Evolutionary conservation across 805 yeast genomes (phyloP).

Genomic region (Ogataea ganodermae): DNA sequence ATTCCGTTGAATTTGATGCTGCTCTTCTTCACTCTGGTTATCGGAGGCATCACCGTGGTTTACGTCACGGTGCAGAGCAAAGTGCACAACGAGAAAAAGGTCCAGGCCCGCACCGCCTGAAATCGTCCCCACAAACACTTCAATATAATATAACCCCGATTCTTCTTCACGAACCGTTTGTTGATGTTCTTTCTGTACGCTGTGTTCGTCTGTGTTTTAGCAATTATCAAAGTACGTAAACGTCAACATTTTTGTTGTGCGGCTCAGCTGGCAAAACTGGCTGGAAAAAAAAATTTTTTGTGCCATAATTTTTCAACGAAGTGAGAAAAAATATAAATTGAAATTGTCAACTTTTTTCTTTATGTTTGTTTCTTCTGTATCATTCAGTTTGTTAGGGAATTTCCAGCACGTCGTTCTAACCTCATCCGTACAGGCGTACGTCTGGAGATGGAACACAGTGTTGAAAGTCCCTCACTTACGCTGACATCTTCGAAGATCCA

Average conservation of each 20-base stretch:
- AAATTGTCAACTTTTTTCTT: not conserved
- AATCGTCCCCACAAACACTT: not conserved
- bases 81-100: constrained; percentile 22
- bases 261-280: not conserved
- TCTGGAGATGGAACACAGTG: not conserved
- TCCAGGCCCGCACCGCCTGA: not conserved
- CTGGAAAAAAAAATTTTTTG: not conserved
- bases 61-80: constrained; percentile 40
- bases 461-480: not conserved
- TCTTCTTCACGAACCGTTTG: too few relatives aligned
- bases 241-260: not conserved
- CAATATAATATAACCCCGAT: not conserved
- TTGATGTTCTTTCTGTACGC: not conserved
- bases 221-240: too few relatives aligned
- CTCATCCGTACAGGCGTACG: constrained; percentile 3
- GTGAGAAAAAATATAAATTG: not conserved
- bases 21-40: constrained; percentile 41
- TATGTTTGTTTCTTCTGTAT: not conserved
- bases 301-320: not conserved
- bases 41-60: constrained; percentile 44
- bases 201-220: not conserved
- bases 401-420: not conserved
- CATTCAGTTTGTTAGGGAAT: not conserved
- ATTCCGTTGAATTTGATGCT: constrained; percentile 48
- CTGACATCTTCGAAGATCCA: constrained; percentile 53